Conservation (phyloP, 352 stramenopile species). For the Plasmopara viticola region DNA sequence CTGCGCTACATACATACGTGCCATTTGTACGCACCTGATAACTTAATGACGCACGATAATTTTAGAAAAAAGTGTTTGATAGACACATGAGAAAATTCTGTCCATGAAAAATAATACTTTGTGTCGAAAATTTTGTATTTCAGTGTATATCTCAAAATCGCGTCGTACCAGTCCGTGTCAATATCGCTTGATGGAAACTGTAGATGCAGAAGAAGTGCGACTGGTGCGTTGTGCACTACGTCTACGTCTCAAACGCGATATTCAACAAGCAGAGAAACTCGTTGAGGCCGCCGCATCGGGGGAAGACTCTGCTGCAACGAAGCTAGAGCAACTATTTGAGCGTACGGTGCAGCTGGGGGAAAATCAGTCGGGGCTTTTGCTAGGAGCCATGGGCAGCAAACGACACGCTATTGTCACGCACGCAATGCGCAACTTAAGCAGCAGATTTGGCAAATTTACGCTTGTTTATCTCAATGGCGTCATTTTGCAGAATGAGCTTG, state of each 20-base stretch:
- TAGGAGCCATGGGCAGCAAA: constrained; percentile 46
- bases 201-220: constrained; percentile 15
- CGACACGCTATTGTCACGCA: constrained; percentile 46
- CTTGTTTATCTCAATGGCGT: constrained; percentile 73
- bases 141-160: no score
- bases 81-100: no score
- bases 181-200: neutral
- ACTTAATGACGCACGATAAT: no score
- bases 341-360: constrained; percentile 64
- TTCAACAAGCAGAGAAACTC: neutral
- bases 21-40: no score
- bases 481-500: constrained; percentile 75
- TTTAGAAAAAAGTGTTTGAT: no score
- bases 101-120: no score
- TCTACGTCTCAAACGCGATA: constrained; percentile 29
- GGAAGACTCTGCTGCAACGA: constrained; percentile 11
- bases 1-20: no score
- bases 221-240: constrained; percentile 37
- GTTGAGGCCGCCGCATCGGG: neutral
- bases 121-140: no score
- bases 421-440: constrained; percentile 45
- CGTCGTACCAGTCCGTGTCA: no score
- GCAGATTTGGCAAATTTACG: constrained; percentile 35
- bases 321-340: constrained; percentile 57
- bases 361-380: constrained; percentile 71